phyloP scores from a whole-genome alignment of 2,329 filamentous ascomycete genomes.

The Colletotrichum chlorophyti region DNA sequence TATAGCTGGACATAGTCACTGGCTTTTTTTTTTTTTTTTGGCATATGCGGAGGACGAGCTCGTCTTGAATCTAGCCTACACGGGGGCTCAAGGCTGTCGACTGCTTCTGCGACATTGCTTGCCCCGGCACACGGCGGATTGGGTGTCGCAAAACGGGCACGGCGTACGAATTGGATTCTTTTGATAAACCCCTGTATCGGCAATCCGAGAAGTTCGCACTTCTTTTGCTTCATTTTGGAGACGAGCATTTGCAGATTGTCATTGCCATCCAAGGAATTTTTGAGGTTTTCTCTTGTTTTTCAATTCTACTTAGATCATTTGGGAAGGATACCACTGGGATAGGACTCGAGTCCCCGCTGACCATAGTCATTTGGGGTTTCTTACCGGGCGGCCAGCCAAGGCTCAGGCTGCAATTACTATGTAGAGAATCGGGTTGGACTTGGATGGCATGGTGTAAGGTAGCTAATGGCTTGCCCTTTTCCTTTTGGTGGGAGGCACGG shows the following conservation, averaged over 20 bases:
- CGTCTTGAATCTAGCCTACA: conserved; percentile 39
- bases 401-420: background rate
- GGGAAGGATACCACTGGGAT: conserved; percentile 5
- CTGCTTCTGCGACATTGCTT: conserved; percentile 2
- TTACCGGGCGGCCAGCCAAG: background rate
- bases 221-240: conserved; percentile 24
- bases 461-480: conserved; percentile 9
- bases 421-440: background rate
- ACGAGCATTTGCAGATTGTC: conserved; percentile 16
- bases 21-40: conserved; percentile 9
- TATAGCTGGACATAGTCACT: conserved; percentile 19
- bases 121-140: background rate
- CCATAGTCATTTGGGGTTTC: background rate
- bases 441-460: conserved; percentile 2
- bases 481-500: background rate
- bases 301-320: conserved; percentile 8
- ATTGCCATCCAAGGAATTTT: background rate
- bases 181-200: conserved; percentile 28
- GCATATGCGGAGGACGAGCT: conserved; percentile 11
- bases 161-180: conserved; percentile 7
- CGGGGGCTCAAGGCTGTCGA: conserved; percentile 5
- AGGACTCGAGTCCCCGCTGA: background rate
- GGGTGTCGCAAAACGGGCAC: conserved; percentile 7
- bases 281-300: background rate
- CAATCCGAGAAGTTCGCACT: conserved; percentile 27